Conservation (phyloP, 495 filamentous ascomycete genomes). For the Chaetomium fimeti region DNA sequence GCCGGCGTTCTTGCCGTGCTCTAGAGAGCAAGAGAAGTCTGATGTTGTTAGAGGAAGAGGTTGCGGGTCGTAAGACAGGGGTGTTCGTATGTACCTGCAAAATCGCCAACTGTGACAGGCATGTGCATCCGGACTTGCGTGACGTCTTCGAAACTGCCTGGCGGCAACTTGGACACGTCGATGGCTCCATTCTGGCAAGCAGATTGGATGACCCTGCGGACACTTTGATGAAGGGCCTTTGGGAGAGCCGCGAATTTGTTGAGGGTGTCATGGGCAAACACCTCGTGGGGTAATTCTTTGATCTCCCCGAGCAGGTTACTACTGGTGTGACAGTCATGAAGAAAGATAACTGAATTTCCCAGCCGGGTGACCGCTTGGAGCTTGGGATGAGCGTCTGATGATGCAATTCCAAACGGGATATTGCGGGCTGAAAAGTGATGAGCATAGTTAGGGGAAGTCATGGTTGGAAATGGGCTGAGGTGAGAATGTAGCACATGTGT, state of each 20-base stretch:
- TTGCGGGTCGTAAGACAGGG: too few species aligned
- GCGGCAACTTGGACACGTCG: neutral
- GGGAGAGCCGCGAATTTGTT: constrained; percentile 5
- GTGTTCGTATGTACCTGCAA: neutral
- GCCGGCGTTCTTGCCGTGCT: constrained; percentile 10
- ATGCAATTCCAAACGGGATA: constrained; percentile 9
- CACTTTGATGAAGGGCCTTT: neutral
- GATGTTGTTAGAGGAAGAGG: neutral
- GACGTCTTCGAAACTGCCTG: constrained; percentile 1
- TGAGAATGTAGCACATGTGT: neutral
- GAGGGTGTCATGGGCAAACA: constrained; percentile 3
- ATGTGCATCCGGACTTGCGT: constrained; percentile 4
- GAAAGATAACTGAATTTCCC: constrained; percentile 10
- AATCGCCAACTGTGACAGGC: constrained; percentile 9
- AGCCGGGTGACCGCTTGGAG: constrained; percentile 1
- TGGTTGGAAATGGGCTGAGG: neutral
- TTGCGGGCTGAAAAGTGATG: constrained; percentile 16
- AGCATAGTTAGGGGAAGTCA: constrained; percentile 5
- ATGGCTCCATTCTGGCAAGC: neutral
- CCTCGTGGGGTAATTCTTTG: neutral
- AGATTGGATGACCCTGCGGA: neutral
- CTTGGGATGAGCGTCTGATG: neutral
- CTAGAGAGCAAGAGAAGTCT: constrained; percentile 11
- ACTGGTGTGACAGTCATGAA: neutral
- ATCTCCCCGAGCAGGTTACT: neutral